A percentile compares a stretch with the other conserved stretches of the same genome.
Conservation (phyloP, 495 filamentous ascomycete species). For the Aspergillus incahuasiensis region DNA sequence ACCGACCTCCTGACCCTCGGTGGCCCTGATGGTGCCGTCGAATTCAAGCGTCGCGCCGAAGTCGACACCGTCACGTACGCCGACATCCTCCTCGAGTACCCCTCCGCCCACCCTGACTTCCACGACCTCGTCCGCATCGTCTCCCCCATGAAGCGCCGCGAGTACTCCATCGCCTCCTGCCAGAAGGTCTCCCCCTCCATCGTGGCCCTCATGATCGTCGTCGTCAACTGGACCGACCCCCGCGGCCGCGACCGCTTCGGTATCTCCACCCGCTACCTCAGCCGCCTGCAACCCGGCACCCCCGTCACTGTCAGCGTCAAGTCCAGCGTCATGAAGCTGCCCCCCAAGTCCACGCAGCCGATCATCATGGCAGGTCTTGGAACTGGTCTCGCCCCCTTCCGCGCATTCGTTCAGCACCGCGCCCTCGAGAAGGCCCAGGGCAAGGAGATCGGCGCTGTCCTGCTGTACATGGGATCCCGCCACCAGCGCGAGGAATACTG, state of each 20-base stretch:
- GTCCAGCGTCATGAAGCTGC: slow-evolving; percentile 96
- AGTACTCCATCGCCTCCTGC: slow-evolving; percentile 96
- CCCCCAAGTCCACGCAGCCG: slow-evolving; percentile 74
- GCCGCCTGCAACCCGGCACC: slow-evolving; percentile 64
- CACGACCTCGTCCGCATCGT: slow-evolving; percentile 88
- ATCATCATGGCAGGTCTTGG: slow-evolving; percentile 99
- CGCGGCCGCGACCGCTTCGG: slow-evolving; percentile 86
- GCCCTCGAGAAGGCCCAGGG: slow-evolving; percentile 95
- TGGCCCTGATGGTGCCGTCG: slow-evolving; percentile 77
- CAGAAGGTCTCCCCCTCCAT: slow-evolving; percentile 84
- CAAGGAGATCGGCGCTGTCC: slow-evolving; percentile 86
- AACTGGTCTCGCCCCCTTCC: slow-evolving; percentile 94
- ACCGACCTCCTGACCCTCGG: slow-evolving; percentile 71
- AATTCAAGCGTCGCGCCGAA: slow-evolving; percentile 92
- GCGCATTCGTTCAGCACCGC: slow-evolving; percentile 96
- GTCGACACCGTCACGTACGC: slow-evolving; percentile 91
- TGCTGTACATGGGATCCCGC: slow-evolving; percentile 94
- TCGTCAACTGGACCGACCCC: slow-evolving; percentile 90
- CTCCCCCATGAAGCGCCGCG: slow-evolving; percentile 85
- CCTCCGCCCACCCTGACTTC: slow-evolving; percentile 83
- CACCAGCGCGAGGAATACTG: slow-evolving; percentile 98
- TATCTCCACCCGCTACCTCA: slow-evolving; percentile 86
- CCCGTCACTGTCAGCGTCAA: slow-evolving; percentile 89
- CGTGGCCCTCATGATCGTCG: slow-evolving; percentile 94
- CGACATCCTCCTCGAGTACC: slow-evolving; percentile 82